These are phyloP conservation scores for Neurospora discreta DNA, from an alignment of 495 filamentous ascomycete species.

Conservation along the genomic window DNA sequence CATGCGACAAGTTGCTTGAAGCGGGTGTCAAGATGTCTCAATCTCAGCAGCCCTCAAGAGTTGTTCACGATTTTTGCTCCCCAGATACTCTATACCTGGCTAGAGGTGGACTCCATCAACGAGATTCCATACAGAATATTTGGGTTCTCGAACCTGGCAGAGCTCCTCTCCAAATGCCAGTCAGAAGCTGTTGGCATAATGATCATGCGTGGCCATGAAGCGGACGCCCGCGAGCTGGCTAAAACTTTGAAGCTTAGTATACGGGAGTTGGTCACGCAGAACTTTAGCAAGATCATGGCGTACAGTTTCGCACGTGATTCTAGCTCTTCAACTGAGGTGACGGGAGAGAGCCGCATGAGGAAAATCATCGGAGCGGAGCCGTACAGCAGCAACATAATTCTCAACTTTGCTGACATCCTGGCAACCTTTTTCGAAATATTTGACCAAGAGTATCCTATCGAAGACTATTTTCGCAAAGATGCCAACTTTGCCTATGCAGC, in stretches of 20 bases:
- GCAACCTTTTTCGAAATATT: conserved; percentile 68
- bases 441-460: conserved; percentile 52
- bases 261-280: conserved; percentile 47
- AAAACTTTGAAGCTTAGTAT: conserved; percentile 41
- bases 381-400: conserved; percentile 49
- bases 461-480: conserved; percentile 59
- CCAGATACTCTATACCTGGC: conserved; percentile 92
- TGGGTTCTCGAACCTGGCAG: conserved; percentile 56
- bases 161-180: conserved; percentile 61
- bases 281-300: conserved; percentile 70
- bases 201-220: conserved; percentile 67
- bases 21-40: conserved; percentile 52
- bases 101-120: conserved; percentile 48
- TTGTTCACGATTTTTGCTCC: conserved; percentile 83
- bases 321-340: conserved; percentile 45
- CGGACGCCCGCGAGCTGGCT: conserved; percentile 48
- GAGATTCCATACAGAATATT: conserved; percentile 75
- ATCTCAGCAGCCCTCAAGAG: conserved; percentile 49
- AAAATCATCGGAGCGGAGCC: conserved; percentile 54
- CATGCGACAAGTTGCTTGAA: conserved; percentile 63
- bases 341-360: conserved; percentile 56
- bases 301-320: conserved; percentile 79
- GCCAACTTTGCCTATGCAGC: conserved; percentile 45
- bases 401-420: conserved; percentile 66
- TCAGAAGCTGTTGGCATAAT: conserved; percentile 75